Percentiles rank a stretch among this genome's conserved stretches.
phyloP scores from a whole-genome alignment of 306 rosid genomes.

The Ormosia semicastrata region DNA sequence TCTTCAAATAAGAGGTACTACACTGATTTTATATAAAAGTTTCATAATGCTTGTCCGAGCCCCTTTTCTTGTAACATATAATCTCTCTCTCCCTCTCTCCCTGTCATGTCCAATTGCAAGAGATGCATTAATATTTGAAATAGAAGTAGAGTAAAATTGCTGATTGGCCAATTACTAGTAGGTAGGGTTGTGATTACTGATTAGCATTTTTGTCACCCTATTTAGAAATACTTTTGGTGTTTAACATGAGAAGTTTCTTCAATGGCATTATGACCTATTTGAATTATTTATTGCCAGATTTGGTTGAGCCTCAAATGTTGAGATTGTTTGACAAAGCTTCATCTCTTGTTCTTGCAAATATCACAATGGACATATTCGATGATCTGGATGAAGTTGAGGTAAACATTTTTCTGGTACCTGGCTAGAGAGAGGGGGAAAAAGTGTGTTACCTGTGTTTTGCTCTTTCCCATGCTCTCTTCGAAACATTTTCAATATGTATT shows the following conservation, averaged over 20 bases:
- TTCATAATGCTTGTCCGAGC: not conserved
- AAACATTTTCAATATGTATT: not conserved
- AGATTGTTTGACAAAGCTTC: conserved; percentile 59
- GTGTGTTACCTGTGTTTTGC: not conserved
- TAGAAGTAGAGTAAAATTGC: not conserved
- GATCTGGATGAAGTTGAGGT: conserved; percentile 77
- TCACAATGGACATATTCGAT: conserved; percentile 48
- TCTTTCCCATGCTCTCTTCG: not conserved
- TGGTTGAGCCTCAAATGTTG: conserved; percentile 51
- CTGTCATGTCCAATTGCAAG: not conserved
- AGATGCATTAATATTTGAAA: conserved; percentile 10
- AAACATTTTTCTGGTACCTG: conserved; percentile 5
- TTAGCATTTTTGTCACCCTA: not conserved
- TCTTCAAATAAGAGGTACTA: not conserved
- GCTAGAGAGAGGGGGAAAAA: not conserved
- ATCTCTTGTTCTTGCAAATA: conserved; percentile 63
- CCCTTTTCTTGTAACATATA: not conserved
- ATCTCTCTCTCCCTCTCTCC: not conserved
- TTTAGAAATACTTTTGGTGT: not conserved
- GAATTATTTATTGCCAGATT: conserved; percentile 48
- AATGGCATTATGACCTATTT: not conserved
- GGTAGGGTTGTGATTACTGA: not conserved
- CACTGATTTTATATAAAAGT: not conserved
- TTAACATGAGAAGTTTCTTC: not conserved
- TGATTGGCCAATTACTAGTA: not conserved